These are phyloP conservation scores for Podospora australis DNA, from an alignment of 495 filamentous ascomycete genomes.

Conservation along the genomic window DNA sequence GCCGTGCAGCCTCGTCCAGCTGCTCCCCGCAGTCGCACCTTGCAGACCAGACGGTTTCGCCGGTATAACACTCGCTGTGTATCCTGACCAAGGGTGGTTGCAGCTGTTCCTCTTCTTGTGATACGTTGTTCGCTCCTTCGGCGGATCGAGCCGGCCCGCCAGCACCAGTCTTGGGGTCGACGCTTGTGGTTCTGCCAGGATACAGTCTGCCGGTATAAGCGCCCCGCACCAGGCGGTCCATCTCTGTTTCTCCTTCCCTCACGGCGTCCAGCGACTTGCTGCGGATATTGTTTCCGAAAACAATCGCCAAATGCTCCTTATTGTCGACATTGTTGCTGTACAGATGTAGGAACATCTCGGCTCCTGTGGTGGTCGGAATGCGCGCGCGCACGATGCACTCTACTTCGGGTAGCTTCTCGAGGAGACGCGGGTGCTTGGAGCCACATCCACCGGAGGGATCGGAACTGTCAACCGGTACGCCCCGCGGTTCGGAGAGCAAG, in stretches of 20 bases:
- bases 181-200: conserved; percentile 72
- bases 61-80: conserved; percentile 97
- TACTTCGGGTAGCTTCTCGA: conserved; percentile 64
- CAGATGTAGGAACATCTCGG: conserved; percentile 95
- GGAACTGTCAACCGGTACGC: conserved; percentile 50
- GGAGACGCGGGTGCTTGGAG: conserved; percentile 57
- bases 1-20: conserved; percentile 86
- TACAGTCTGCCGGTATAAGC: conserved; percentile 85
- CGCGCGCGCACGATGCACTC: conserved; percentile 77
- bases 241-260: conserved; percentile 83
- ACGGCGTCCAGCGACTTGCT: conserved; percentile 72
- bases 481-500: conserved; percentile 31
- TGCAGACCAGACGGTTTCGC: conserved; percentile 96
- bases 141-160: not conserved
- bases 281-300: conserved; percentile 82
- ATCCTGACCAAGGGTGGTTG: conserved; percentile 74
- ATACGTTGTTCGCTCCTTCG: not conserved
- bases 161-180: not conserved
- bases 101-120: too few species aligned
- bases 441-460: conserved; percentile 44
- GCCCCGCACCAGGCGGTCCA: conserved; percentile 91
- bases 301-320: conserved; percentile 97
- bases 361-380: conserved; percentile 79
- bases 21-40: conserved; percentile 98
- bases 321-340: conserved; percentile 89